These are phyloP conservation scores for Meyerozyma sp. DNA, from an alignment of 1,139 yeast genomes.

Conservation along the genomic window DNA sequence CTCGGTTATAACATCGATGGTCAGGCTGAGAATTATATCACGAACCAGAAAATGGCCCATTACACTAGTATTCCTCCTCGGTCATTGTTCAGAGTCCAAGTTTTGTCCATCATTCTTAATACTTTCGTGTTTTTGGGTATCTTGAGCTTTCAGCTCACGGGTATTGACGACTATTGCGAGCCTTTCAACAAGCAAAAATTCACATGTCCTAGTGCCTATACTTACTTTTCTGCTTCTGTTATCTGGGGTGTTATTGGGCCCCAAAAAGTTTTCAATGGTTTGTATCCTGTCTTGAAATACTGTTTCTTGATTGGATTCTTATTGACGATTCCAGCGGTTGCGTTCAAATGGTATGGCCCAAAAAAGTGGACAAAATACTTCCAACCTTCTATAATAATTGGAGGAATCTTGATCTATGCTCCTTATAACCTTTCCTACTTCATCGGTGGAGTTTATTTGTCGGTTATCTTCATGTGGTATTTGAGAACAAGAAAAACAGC, in stretches of 20 bases:
- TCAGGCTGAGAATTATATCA: slow-evolving; percentile 55
- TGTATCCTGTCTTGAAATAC: slow-evolving; percentile 45
- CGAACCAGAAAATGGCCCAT: slow-evolving; percentile 57
- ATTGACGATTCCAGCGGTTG: slow-evolving; percentile 38
- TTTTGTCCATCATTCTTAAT: slow-evolving; percentile 38
- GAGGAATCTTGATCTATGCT: slow-evolving; percentile 42
- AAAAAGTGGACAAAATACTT: slow-evolving; percentile 25
- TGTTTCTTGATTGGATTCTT: slow-evolving; percentile 52
- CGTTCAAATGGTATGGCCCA: slow-evolving; percentile 31
- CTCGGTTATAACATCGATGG: slow-evolving; percentile 55
- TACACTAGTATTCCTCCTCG: slow-evolving; percentile 58
- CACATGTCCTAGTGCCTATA: slow-evolving; percentile 43
- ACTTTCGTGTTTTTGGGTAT: slow-evolving; percentile 49
- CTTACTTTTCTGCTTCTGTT: slow-evolving; percentile 49
- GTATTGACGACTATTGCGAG: slow-evolving; percentile 44
- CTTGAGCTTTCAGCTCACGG: slow-evolving; percentile 46
- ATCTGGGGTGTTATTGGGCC: slow-evolving; percentile 71
- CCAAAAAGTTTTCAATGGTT: slow-evolving; percentile 41
- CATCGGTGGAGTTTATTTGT: slow-evolving; percentile 46
- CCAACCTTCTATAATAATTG: slow-evolving; percentile 45
- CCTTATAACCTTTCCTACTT: slow-evolving; percentile 54
- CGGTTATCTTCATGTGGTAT: slow-evolving; percentile 48
- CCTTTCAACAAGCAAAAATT: slow-evolving; percentile 35
- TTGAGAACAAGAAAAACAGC: slow-evolving; percentile 42
- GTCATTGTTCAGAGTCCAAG: slow-evolving; percentile 55